Percentiles rank a stretch among this genome's conserved stretches.
These are phyloP conservation scores for Ceratocystis diversiconidia DNA, from an alignment of 2,329 filamentous ascomycete genomes.

Conservation along the genomic window DNA sequence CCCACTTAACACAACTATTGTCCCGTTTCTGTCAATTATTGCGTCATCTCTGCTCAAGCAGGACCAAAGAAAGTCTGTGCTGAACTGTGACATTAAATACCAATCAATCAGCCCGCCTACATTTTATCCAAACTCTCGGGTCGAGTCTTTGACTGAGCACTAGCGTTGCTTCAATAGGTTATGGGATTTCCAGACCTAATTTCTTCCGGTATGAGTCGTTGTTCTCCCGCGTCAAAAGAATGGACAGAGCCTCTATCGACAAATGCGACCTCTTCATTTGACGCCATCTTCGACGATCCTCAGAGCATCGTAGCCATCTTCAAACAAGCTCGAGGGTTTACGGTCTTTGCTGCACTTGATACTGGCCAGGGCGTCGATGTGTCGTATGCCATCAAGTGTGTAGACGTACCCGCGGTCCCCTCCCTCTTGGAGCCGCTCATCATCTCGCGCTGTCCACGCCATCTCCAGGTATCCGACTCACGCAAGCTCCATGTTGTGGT, in stretches of 20 bases:
- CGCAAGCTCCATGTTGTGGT: slow-evolving; percentile 46
- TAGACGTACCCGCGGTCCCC: slow-evolving; percentile 22
- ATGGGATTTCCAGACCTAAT: background rate
- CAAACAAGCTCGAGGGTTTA: background rate
- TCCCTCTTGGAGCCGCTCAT: slow-evolving; percentile 21
- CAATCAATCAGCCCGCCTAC: background rate
- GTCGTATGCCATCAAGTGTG: slow-evolving; percentile 11
- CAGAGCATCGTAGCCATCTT: slow-evolving; percentile 1
- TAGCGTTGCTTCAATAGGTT: background rate
- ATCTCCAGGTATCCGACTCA: slow-evolving; percentile 19
- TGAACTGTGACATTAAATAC: background rate
- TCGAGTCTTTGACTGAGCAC: no score
- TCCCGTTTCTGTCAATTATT: background rate
- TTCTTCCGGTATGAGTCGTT: background rate
- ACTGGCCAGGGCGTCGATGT: slow-evolving; percentile 17
- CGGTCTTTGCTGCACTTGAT: slow-evolving; percentile 8
- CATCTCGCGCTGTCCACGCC: slow-evolving; percentile 3
- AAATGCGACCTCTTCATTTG: background rate
- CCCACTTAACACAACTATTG: background rate
- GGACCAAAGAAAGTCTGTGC: background rate
- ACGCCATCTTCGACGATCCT: background rate
- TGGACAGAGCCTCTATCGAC: background rate
- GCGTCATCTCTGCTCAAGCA: background rate
- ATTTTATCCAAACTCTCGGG: background rate
- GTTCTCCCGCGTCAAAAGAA: background rate